These are phyloP conservation scores for Fusarium xyrophilum DNA, from an alignment of 2,329 filamentous ascomycete species.

Conservation along the genomic window DNA sequence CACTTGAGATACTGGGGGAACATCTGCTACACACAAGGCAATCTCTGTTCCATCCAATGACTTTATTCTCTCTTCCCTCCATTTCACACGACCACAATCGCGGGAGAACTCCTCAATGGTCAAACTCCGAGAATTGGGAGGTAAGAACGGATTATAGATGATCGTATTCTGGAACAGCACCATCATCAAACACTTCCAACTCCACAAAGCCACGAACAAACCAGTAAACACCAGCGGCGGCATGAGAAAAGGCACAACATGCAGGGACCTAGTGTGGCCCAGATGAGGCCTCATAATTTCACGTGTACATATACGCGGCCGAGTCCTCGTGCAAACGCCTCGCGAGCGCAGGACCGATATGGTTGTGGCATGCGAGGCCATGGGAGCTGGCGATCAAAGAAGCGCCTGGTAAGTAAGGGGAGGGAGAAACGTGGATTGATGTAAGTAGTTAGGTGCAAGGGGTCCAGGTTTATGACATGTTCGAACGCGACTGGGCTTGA, in stretches of 20 bases:
- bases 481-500: constrained; percentile 41
- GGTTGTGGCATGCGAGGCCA: constrained; percentile 37
- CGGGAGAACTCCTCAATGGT: constrained; percentile 68
- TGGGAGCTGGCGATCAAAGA: constrained; percentile 20
- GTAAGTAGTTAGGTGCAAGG: constrained; percentile 27
- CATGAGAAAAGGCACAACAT: constrained; percentile 55
- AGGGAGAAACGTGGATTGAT: constrained; percentile 21
- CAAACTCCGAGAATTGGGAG: constrained; percentile 73
- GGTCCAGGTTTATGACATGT: constrained; percentile 40
- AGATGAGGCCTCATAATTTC: constrained; percentile 12
- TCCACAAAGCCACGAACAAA: constrained; percentile 69
- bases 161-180: constrained; percentile 81
- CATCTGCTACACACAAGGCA: constrained; percentile 62
- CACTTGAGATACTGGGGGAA: constrained; percentile 30
- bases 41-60: constrained; percentile 71
- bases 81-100: constrained; percentile 67
- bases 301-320: constrained; percentile 20
- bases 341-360: constrained; percentile 33
- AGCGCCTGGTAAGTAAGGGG: constrained; percentile 29
- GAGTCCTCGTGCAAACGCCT: constrained; percentile 5
- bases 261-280: constrained; percentile 37
- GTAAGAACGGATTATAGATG: constrained; percentile 80
- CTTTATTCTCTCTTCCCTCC: constrained; percentile 68
- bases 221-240: constrained; percentile 72
- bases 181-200: constrained; percentile 75